Evolutionary conservation across 192 early-diverging fungal species (phyloP), one percentile per base, ranked within the genome.

Genomic region (Backusella tuberculispora): DNA sequence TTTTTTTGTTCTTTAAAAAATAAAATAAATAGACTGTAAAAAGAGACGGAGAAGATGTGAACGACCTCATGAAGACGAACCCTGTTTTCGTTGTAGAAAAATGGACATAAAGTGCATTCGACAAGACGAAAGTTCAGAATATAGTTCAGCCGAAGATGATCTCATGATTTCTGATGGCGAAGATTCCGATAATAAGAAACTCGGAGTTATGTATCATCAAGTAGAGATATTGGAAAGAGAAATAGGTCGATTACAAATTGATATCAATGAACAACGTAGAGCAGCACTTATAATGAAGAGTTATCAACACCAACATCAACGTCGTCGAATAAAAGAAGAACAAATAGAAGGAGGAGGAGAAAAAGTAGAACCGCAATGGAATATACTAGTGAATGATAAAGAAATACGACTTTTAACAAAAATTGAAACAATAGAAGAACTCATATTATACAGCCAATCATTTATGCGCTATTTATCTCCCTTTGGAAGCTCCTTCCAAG

Each of bases 381-480:
- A 53, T 6, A 13, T 72, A 21, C 8, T 72, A 8, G 71, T 72
- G 12, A 72, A 72, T 29, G 71, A 53, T 24, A 34, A 63, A 7
- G 19, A 60, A 60, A 60, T 72, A 13, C 37, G 38, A 21, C 71
- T 72, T 0, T 8, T 38, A 42, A 41, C 50, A 6, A 24, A 63
- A 21, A 72, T 72, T 4, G 17, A 40, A 9, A 42, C 21, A 21
- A 17, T 63, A 6, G 71, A 72, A 43, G 71, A 72, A 42, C 50
- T 72, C 5, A 60, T 72, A 19, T 2, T 56, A 10, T 72, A 72
- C 48, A 45, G 48, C 1, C 34, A 43, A 24, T 24, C 50, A 21
- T 44, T 42, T 37, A 60, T 72, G 15, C 48, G 50, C 4, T 72
- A 72, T 24, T 50, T 72, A 12, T 72, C 71, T 0, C 71, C 71